Conservation (phyloP, 305 asterid genomes). For the Solanum hybrid region DNA sequence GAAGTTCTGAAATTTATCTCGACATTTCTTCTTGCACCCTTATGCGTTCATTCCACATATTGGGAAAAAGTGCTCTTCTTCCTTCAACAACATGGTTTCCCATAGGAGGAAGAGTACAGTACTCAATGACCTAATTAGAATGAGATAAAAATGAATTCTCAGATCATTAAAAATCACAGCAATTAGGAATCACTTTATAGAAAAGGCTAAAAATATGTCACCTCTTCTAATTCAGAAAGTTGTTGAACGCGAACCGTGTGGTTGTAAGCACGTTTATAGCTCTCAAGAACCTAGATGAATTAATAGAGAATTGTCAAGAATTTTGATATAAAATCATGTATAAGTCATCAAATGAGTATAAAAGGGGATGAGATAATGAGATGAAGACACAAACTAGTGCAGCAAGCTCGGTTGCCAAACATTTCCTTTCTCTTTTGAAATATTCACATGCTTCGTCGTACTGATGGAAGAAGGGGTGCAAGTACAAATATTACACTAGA, state of each 20-base stretch:
- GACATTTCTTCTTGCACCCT: slow-evolving; percentile 91
- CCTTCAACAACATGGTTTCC: slow-evolving; percentile 86
- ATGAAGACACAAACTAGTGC: not conserved
- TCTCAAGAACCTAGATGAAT: slow-evolving; percentile 77
- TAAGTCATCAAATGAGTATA: slow-evolving; percentile 4
- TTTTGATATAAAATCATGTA: not conserved
- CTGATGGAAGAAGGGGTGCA: too few species aligned
- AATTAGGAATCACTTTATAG: not conserved
- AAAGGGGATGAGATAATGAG: not conserved
- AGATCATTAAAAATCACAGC: slow-evolving; percentile 15
- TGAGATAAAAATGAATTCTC: slow-evolving; percentile 13
- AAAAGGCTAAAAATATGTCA: slow-evolving; percentile 21
- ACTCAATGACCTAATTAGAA: slow-evolving; percentile 70
- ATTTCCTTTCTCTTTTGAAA: too few species aligned
- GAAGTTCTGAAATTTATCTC: slow-evolving; percentile 50
- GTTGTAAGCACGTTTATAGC: slow-evolving; percentile 92
- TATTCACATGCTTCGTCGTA: too few species aligned
- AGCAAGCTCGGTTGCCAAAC: too few species aligned
- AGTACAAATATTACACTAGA: too few species aligned
- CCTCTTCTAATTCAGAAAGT: slow-evolving; percentile 70
- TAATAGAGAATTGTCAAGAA: not conserved
- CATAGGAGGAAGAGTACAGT: slow-evolving; percentile 91
- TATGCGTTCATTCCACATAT: slow-evolving; percentile 98
- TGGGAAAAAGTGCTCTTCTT: slow-evolving; percentile 75
- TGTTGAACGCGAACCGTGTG: slow-evolving; percentile 96